A percentile compares a stretch with the other conserved stretches of the same genome.
Evolutionary conservation across 1,139 yeast species (phyloP).

Genomic region (Debaryomyces fabryi): DNA sequence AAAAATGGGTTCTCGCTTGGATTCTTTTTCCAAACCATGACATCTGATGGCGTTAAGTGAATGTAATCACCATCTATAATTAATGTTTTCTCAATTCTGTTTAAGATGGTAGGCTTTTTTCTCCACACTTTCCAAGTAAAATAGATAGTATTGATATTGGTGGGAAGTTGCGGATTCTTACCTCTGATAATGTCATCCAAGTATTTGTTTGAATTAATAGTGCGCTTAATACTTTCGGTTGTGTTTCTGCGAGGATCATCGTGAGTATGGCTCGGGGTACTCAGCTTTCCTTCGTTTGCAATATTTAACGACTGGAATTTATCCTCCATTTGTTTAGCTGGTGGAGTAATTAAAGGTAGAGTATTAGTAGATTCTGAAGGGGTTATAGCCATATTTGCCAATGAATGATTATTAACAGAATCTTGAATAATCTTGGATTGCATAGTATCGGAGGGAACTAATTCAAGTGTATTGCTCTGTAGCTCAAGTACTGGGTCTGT

Average conservation of each 20-base stretch:
- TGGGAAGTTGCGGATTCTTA: constrained; percentile 36
- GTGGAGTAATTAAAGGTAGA: constrained; percentile 31
- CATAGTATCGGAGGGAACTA: constrained; percentile 20
- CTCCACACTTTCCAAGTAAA: constrained; percentile 81
- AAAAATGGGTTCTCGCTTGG: constrained; percentile 35
- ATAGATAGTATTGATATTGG: constrained; percentile 42
- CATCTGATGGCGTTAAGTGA: constrained; percentile 81
- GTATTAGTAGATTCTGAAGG: constrained; percentile 31
- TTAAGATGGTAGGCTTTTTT: constrained; percentile 80
- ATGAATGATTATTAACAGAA: constrained; percentile 11
- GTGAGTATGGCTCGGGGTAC: not conserved
- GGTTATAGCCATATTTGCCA: constrained; percentile 26
- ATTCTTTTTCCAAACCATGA: constrained; percentile 54
- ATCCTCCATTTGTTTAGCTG: constrained; percentile 25
- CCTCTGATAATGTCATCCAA: constrained; percentile 43
- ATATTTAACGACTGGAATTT: constrained; percentile 19
- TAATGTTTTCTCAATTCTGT: constrained; percentile 78
- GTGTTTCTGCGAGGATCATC: constrained; percentile 9
- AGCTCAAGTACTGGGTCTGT: constrained; percentile 27
- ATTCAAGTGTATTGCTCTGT: constrained; percentile 24
- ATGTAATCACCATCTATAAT: constrained; percentile 94
- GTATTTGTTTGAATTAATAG: constrained; percentile 27
- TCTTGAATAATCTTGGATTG: constrained; percentile 11
- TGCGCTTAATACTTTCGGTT: constrained; percentile 10
- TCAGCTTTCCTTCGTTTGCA: not conserved